A percentile compares a stretch with the other conserved stretches of the same genome.
Evolutionary conservation across 1,284 basidiomycete genomes (phyloP).

Genomic region (Ceratobasidium sp.): DNA sequence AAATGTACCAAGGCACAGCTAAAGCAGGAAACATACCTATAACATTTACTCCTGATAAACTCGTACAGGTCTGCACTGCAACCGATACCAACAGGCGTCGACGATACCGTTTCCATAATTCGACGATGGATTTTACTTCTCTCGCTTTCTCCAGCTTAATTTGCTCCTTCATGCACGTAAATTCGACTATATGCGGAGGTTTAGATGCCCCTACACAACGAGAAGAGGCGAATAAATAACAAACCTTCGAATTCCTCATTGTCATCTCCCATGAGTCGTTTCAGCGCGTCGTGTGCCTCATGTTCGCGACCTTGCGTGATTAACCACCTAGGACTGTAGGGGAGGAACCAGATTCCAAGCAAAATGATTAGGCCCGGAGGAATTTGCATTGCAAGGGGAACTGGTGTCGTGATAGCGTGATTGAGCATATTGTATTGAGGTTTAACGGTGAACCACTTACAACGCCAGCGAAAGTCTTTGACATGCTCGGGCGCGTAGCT

Average conservation of each 20-base stretch:
- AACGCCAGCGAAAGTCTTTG: constrained; percentile 34
- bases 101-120: constrained; percentile 25
- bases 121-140: constrained; percentile 23
- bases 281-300: constrained; percentile 28
- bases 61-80: constrained; percentile 33
- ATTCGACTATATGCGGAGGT: constrained; percentile 31
- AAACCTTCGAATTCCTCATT: constrained; percentile 17
- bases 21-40: constrained; percentile 1
- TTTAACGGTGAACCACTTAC: neutral
- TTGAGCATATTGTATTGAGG: neutral
- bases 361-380: constrained; percentile 24
- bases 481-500: constrained; percentile 20
- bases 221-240: neutral
- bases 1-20: neutral
- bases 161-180: constrained; percentile 33
- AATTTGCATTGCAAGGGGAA: constrained; percentile 31
- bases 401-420: neutral
- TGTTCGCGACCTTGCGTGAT: constrained; percentile 38
- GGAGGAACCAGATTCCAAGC: constrained; percentile 40
- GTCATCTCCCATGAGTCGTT: constrained; percentile 14
- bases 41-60: constrained; percentile 32
- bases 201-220: neutral
- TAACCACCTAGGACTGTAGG: constrained; percentile 37
- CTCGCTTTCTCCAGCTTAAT: constrained; percentile 28
- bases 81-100: constrained; percentile 27